Conservation (phyloP, 2,329 filamentous ascomycete genomes). For the Phyllosticta paracitricarpa region DNA sequence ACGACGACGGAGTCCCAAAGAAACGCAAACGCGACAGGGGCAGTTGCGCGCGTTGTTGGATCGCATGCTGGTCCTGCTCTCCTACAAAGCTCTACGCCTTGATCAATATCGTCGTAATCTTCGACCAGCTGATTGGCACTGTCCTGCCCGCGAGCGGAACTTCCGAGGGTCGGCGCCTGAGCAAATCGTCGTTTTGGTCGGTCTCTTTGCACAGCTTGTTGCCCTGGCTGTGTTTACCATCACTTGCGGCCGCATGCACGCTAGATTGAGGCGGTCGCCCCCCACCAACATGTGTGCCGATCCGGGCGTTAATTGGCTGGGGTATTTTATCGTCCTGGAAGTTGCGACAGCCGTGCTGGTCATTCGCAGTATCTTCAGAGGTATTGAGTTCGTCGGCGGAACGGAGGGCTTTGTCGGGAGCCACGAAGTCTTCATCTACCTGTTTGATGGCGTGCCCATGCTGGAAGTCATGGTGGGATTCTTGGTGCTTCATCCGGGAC, state of each 20-base stretch:
- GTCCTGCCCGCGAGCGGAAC: not conserved
- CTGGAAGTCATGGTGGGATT: not conserved
- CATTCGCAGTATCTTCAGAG: not conserved
- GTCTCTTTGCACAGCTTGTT: not conserved
- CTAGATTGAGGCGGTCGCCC: not conserved
- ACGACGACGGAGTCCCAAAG: slow-evolving; percentile 15
- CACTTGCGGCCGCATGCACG: not conserved
- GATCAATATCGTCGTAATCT: not conserved
- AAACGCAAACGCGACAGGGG: not conserved
- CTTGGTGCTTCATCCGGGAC: not conserved
- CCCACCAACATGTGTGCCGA: not conserved
- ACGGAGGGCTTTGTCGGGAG: not conserved
- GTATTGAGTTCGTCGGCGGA: not conserved
- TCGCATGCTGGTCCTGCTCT: not conserved
- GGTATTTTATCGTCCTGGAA: not conserved
- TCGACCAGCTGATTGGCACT: not conserved
- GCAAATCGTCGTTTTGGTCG: not conserved
- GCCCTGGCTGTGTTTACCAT: not conserved
- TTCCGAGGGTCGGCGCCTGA: not conserved
- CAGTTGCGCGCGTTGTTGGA: slow-evolving; percentile 7
- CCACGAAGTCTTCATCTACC: not conserved
- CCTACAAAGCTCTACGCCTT: slow-evolving; percentile 1
- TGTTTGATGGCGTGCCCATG: not conserved
- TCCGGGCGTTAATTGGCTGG: not conserved
- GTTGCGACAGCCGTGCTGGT: not conserved